These are phyloP conservation scores for Leishmania gerbilli DNA, from an alignment of 208 protist genomes.

Conservation along the genomic window DNA sequence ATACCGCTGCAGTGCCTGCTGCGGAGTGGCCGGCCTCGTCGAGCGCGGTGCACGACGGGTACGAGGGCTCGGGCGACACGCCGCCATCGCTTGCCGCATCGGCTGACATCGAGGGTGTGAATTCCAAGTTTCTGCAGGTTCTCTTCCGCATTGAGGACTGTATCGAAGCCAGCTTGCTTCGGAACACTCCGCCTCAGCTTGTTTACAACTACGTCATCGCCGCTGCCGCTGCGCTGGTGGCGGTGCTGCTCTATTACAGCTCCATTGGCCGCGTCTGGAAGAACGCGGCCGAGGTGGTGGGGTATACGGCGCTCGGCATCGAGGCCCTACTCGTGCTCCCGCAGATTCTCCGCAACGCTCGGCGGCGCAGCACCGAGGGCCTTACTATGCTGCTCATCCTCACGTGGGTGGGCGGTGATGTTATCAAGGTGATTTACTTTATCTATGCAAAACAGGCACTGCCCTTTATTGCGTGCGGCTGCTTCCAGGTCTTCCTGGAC, in stretches of 20 bases:
- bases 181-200: conserved; percentile 34
- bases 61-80: not conserved
- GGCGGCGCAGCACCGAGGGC: conserved; percentile 64
- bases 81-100: not conserved
- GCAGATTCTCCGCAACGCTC: conserved; percentile 77
- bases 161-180: conserved; percentile 35
- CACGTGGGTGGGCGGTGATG: conserved; percentile 72
- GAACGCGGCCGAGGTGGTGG: conserved; percentile 37
- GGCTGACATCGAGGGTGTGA: not conserved
- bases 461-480: conserved; percentile 71
- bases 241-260: conserved; percentile 43
- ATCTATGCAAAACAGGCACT: conserved; percentile 50
- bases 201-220: conserved; percentile 23
- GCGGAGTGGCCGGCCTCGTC: not conserved
- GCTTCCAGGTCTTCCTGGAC: conserved; percentile 66
- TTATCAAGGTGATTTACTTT: conserved; percentile 80
- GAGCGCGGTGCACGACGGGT: not conserved
- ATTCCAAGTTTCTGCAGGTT: conserved; percentile 10
- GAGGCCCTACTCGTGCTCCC: conserved; percentile 73
- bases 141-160: conserved; percentile 37
- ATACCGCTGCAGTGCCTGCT: not conserved
- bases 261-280: conserved; percentile 16
- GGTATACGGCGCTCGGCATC: conserved; percentile 66
- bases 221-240: conserved; percentile 16
- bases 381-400: conserved; percentile 63